These are phyloP conservation scores for Lasiodiplodia theobromae DNA, from an alignment of 2,329 filamentous ascomycete genomes.

Conservation along the genomic window DNA sequence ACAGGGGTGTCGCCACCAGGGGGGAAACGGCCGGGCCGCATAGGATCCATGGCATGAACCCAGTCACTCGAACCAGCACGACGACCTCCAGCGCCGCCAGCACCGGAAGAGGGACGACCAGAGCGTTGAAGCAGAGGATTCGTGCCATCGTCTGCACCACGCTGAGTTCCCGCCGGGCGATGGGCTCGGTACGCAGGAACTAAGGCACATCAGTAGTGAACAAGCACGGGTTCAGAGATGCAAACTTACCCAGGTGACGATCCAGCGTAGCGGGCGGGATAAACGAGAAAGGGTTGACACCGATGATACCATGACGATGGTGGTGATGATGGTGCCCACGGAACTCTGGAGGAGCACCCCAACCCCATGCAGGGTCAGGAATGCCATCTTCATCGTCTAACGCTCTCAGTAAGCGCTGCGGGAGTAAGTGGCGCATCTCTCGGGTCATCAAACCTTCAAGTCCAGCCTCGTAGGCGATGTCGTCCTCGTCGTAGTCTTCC, in stretches of 20 bases:
- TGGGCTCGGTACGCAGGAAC: slow-evolving; percentile 59
- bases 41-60: slow-evolving; percentile 59
- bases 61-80: slow-evolving; percentile 45
- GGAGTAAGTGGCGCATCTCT: slow-evolving; percentile 16
- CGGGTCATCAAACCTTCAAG: slow-evolving; percentile 46
- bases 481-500: slow-evolving; percentile 75
- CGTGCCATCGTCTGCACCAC: slow-evolving; percentile 76
- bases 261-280: slow-evolving; percentile 59
- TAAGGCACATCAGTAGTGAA: slow-evolving; percentile 33
- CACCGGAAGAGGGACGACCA: slow-evolving; percentile 43
- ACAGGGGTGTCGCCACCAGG: slow-evolving; percentile 57
- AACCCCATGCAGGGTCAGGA: slow-evolving; percentile 56
- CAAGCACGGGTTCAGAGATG: background rate
- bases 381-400: slow-evolving; percentile 52
- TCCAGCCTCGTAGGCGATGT: slow-evolving; percentile 64
- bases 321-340: slow-evolving; percentile 54
- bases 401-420: slow-evolving; percentile 30
- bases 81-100: slow-evolving; percentile 18
- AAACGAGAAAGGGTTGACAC: slow-evolving; percentile 52
- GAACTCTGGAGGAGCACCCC: slow-evolving; percentile 46
- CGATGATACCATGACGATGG: slow-evolving; percentile 63
- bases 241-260: slow-evolving; percentile 47
- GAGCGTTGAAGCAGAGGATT: slow-evolving; percentile 84
- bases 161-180: slow-evolving; percentile 61
- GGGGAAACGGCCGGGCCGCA: slow-evolving; percentile 53